A percentile compares a stretch with the other conserved stretches of the same genome.
phyloP scores from a whole-genome alignment of 345 rosid species.

The Citrus reticulata region DNA sequence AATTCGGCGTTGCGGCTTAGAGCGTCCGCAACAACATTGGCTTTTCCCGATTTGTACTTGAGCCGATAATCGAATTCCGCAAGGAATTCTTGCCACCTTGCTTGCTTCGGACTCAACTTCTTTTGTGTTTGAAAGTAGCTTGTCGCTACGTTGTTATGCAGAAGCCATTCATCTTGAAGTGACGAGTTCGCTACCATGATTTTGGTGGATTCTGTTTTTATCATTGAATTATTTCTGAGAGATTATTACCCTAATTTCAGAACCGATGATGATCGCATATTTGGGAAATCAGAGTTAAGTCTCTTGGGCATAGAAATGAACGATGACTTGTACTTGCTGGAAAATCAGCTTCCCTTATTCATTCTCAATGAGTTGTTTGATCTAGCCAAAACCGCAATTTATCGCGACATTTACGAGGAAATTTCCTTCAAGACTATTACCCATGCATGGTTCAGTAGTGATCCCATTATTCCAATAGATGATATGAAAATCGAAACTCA shows the following conservation, averaged over 20 bases:
- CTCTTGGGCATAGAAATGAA: not conserved
- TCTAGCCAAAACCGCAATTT: not conserved
- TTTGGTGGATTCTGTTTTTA: constrained; percentile 1
- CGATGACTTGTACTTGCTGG: constrained; percentile 17
- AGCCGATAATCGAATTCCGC: too few relatives aligned
- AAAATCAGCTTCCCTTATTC: constrained; percentile 33
- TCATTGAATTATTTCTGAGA: constrained; percentile 14
- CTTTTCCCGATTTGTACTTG: too few relatives aligned
- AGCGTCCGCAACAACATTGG: too few relatives aligned
- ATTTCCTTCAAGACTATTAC: not conserved
- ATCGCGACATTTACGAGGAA: not conserved
- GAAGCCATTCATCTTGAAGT: too few relatives aligned
- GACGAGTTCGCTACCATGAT: too few relatives aligned
- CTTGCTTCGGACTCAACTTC: too few relatives aligned
- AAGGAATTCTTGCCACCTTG: too few relatives aligned
- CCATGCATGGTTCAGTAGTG: too few relatives aligned
- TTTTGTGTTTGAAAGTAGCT: too few relatives aligned
- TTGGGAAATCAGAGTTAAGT: not conserved
- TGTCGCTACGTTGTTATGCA: too few relatives aligned
- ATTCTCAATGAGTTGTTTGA: constrained; percentile 9
- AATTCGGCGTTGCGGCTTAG: too few relatives aligned
- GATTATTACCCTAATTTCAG: too few relatives aligned
- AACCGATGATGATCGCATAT: not conserved
- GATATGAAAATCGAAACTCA: not conserved
- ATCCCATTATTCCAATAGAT: not conserved